These are phyloP conservation scores for Eimeria acervulina DNA, from an alignment of 169 alveolate genomes.

Conservation along the genomic window DNA sequence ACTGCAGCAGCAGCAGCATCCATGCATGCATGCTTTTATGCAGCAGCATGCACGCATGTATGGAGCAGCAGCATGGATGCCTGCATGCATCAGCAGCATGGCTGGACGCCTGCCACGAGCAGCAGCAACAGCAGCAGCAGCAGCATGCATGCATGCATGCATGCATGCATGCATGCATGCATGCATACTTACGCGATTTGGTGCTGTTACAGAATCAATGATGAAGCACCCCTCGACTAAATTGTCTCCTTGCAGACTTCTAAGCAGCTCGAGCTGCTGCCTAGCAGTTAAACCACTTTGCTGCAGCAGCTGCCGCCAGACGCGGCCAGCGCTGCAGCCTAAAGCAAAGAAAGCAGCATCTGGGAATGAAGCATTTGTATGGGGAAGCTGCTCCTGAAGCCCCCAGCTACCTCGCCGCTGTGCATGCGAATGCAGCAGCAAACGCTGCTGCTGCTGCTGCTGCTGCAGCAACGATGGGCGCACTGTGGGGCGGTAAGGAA, in stretches of 20 bases:
- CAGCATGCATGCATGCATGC: too few species aligned
- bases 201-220: conserved; percentile 62
- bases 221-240: conserved; percentile 73
- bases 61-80: too few species aligned
- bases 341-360: conserved; percentile 23
- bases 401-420: background rate
- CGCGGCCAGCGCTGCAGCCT: conserved; percentile 35
- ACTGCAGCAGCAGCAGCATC: too few species aligned
- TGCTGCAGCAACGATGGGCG: conserved; percentile 26
- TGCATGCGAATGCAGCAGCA: background rate
- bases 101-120: too few species aligned
- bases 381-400: background rate
- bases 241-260: conserved; percentile 39
- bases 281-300: background rate
- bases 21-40: too few species aligned
- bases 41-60: too few species aligned
- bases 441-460: background rate
- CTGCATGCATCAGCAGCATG: too few species aligned
- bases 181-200: too few species aligned
- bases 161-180: background rate
- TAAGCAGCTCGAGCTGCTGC: conserved; percentile 47
- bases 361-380: conserved; percentile 22
- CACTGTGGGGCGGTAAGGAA: conserved; percentile 25
- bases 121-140: too few species aligned
- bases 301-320: conserved; percentile 19